Conservation (phyloP, 2,329 filamentous ascomycete species). For the Fusarium albidum region DNA sequence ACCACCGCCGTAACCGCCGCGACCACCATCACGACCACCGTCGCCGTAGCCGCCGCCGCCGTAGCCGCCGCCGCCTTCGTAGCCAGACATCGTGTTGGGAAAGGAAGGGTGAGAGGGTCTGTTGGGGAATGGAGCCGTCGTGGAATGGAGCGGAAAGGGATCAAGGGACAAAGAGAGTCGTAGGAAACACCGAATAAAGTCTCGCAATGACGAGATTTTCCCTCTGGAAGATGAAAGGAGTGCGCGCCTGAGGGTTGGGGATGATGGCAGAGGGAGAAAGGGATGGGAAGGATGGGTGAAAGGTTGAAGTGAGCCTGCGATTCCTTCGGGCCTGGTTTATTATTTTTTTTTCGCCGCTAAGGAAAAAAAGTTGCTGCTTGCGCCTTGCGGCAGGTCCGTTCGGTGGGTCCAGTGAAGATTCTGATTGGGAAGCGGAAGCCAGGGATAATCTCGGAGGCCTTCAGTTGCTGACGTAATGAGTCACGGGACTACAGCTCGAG, state of each 20-base stretch:
- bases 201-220: constrained; percentile 31
- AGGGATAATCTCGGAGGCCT: constrained; percentile 18
- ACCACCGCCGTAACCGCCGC: constrained; percentile 43
- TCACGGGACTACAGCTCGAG: background rate
- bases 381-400: constrained; percentile 36
- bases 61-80: constrained; percentile 42
- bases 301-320: constrained; percentile 36
- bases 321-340: constrained; percentile 35
- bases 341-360: constrained; percentile 41
- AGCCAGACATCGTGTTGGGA: constrained; percentile 53
- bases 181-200: constrained; percentile 27
- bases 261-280: constrained; percentile 36
- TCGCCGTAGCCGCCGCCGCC: constrained; percentile 43
- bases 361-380: constrained; percentile 35
- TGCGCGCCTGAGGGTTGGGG: constrained; percentile 40
- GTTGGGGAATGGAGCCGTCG: constrained; percentile 21
- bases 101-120: constrained; percentile 25
- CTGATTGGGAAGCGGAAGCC: constrained; percentile 10
- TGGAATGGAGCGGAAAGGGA: constrained; percentile 16
- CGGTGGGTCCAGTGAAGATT: background rate
- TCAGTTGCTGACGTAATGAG: constrained; percentile 18
- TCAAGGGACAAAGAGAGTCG: constrained; percentile 31
- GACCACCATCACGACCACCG: constrained; percentile 43
- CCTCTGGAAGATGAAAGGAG: constrained; percentile 41
- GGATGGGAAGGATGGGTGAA: constrained; percentile 38